Conservation (phyloP, 306 rosid species). For the Nissolia schottii region DNA sequence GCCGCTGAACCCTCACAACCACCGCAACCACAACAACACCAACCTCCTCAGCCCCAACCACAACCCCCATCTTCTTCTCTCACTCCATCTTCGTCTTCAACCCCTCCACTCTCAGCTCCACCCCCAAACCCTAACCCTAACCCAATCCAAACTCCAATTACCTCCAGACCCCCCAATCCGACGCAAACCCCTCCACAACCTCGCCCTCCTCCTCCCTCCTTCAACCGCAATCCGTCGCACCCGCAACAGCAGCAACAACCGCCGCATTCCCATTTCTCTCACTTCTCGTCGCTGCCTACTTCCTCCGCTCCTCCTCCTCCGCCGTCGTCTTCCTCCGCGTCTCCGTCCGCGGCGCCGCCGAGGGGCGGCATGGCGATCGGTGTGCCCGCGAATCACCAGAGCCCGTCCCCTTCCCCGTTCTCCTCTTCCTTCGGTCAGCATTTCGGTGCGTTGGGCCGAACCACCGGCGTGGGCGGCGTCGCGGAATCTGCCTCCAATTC, state of each 20-base stretch:
- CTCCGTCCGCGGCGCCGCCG: slow-evolving; percentile 38
- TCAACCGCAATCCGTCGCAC: slow-evolving; percentile 35
- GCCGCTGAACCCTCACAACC: slow-evolving; percentile 29
- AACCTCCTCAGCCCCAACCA: not conserved
- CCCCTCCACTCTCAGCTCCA: slow-evolving; percentile 34
- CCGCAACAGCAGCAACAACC: slow-evolving; percentile 29
- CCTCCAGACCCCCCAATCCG: slow-evolving; percentile 36
- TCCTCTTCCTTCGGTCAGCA: slow-evolving; percentile 74
- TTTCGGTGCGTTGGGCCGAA: slow-evolving; percentile 72
- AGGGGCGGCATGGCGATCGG: slow-evolving; percentile 79
- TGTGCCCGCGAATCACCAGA: slow-evolving; percentile 71
- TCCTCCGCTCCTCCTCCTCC: slow-evolving; percentile 36
- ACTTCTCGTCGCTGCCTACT: slow-evolving; percentile 44
- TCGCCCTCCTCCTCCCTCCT: slow-evolving; percentile 48
- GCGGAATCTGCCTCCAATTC: slow-evolving; percentile 50
- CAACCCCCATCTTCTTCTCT: not conserved
- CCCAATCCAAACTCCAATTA: slow-evolving; percentile 37
- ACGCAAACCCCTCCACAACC: slow-evolving; percentile 34
- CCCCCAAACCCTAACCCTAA: slow-evolving; percentile 1
- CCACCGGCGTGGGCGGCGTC: slow-evolving; percentile 41
- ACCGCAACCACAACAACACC: slow-evolving; percentile 4
- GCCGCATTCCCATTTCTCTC: slow-evolving; percentile 45
- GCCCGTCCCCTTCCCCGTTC: slow-evolving; percentile 55
- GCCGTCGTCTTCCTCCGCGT: slow-evolving; percentile 32
- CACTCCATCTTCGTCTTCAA: slow-evolving; percentile 26